Evolutionary conservation across 441 rosid species (phyloP), one percentile per base, ranked within the genome.

Genomic region (Viola pubescens): DNA sequence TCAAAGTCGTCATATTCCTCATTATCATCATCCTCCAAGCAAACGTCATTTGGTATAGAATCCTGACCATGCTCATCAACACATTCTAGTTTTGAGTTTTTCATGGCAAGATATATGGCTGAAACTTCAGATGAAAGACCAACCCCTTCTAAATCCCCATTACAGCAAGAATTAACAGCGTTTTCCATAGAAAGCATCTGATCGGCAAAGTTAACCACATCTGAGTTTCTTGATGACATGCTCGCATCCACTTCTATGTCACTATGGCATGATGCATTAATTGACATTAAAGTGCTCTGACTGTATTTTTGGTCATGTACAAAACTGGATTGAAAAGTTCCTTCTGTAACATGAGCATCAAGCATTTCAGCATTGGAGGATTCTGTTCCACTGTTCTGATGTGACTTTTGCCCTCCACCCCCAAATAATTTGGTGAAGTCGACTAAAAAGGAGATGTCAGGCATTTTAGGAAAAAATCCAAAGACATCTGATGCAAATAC

Each of bases 41-140:
- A 81, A 38, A 74, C 80, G 48, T 79, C 79, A 7, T 88, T 74
- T 41, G 91, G 68, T 67, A 88, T 79, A 39, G 94, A 67, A 73
- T 86, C 97, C 68, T 85, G 97, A 61, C 84, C 89, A 47, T 77
- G 82, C 77, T 94, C 97, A 42, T 91, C 92, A 48, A 81, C 75
- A 65, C 96, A 88, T 72, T 90, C 98, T 70, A 94, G 86, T 82
- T 86, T 88, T 13, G 97, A 88, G 80, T 82, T 94, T 75, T 87
- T 88, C 98, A 94, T 86, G 41, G 99, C 97, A 73, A 86, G 81
- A 77, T 91, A 88, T 75, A 94, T 85, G 45, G 97, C 87, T 57
- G 99, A 90, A 67, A 87, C 97, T 71, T 85, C 89, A 63, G 89
- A 77, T 50, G 91, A 80, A 52, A 87, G 87, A 59, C 54, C 65